Base-by-base conservation (phyloP, 1,284 basidiomycete genomes). In the Puccinia hordei region DNA sequence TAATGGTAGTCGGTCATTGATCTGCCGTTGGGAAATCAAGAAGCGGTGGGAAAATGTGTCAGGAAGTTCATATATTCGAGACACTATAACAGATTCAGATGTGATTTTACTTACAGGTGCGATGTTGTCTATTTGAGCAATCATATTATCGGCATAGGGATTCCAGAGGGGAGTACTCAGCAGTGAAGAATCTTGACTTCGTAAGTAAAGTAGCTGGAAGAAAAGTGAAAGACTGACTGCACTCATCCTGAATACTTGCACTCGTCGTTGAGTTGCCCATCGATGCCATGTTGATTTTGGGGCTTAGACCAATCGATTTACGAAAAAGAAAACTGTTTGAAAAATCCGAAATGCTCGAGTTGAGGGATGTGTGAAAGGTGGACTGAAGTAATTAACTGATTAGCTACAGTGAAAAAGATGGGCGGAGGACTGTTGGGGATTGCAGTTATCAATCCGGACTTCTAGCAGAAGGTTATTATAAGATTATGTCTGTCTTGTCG, bases 1-100 rank as follows among this genome's bases (percentile, higher is more conserved):
- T 27, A 79, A 38, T 17, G 27, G n/a, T 19, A 79, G 68, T 22
- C 33, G 66, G n/a, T 41, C 55, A 38, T 61, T 61, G 44, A 57
- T 27, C 75, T 78, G 22, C 61, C 24, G 41, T 57, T n/a, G 8
- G 19, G 2, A 33, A 15, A 27, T 12, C 24, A 59, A 33, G 9
- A 27, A 13, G 24, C 13, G 24, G 38, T 9, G 6, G 19, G 10
- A n/a, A 10, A 17, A 22, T 13, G n/a, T 17, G 4, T 46, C 65
- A 46, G 24, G 9, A 63, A 41, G 17, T 44, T 12, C 30, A 8
- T 41, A 12, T 27, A 8, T 65, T 65, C 33, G 5, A 3, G 19
- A n/a, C 22, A 6, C 5, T n/a, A 66, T 41, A 2, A 30, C 1
- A 44, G 6, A 66, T 13, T 13, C 10, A 46, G 44, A 2, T n/a